phyloP scores from a whole-genome alignment of 371 early-diverging fungal species.

The Entomophthora muscae region DNA sequence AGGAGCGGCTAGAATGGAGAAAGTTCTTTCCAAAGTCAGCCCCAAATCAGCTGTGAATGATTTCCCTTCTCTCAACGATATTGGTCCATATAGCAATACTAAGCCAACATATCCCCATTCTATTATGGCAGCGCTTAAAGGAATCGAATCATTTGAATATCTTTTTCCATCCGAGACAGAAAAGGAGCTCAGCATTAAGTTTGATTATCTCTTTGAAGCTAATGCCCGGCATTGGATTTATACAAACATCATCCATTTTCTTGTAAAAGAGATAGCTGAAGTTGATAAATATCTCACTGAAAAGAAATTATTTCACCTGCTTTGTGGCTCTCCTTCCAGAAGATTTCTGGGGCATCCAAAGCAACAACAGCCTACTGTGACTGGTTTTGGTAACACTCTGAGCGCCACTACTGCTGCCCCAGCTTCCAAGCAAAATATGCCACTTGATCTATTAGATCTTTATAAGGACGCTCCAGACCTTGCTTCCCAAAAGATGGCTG shows the following conservation, averaged over 20 bases:
- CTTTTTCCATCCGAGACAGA: neutral
- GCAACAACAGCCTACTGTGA: neutral
- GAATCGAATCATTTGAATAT: neutral
- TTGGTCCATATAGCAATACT: neutral
- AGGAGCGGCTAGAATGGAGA: neutral
- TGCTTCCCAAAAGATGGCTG: neutral
- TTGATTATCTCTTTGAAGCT: neutral
- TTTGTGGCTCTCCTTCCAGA: neutral
- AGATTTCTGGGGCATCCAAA: neutral
- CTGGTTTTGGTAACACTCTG: neutral
- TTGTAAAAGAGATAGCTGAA: neutral
- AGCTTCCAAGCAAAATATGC: neutral
- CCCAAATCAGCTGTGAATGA: neutral
- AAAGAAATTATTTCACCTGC: neutral
- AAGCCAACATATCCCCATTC: neutral
- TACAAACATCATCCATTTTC: neutral
- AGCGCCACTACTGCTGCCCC: neutral
- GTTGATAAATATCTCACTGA: neutral
- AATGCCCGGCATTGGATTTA: neutral
- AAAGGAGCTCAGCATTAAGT: neutral
- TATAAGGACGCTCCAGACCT: neutral
- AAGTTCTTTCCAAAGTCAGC: neutral
- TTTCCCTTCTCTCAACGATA: neutral
- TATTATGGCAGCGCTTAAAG: neutral
- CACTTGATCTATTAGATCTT: neutral